Evolutionary conservation across 2,329 filamentous ascomycete species (phyloP).

Genomic region (Epichloe brachyelytri): DNA sequence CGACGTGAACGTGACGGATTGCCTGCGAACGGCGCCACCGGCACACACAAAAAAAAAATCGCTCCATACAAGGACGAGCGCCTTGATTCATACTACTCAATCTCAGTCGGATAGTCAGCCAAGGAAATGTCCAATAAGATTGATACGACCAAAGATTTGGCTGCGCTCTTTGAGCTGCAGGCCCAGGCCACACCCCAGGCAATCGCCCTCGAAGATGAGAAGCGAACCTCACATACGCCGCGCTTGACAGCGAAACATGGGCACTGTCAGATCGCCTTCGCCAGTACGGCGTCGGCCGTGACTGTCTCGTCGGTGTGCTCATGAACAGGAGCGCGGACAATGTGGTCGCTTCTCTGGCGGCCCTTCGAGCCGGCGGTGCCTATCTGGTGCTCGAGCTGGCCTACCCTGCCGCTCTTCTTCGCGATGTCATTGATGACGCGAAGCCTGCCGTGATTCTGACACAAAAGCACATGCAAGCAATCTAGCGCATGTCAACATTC

Average conservation of each 20-base stretch:
- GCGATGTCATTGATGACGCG: slow-evolving; percentile 67
- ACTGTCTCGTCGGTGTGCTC: slow-evolving; percentile 62
- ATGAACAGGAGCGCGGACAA: slow-evolving; percentile 66
- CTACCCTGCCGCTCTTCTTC: slow-evolving; percentile 59
- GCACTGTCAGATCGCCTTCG: slow-evolving; percentile 52
- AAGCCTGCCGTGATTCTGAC: slow-evolving; percentile 60
- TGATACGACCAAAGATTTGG: slow-evolving; percentile 59
- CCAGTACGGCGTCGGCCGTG: slow-evolving; percentile 54
- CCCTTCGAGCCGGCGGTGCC: slow-evolving; percentile 65
- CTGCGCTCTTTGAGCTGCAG: slow-evolving; percentile 58
- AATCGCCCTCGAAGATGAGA: slow-evolving; percentile 60
- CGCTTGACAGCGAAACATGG: slow-evolving; percentile 56
- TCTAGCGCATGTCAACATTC: slow-evolving; percentile 44
- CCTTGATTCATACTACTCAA: not conserved
- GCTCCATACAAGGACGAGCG: not conserved
- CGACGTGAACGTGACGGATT: not conserved
- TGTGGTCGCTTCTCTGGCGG: slow-evolving; percentile 64
- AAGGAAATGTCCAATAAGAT: slow-evolving; percentile 47
- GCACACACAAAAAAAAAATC: not conserved
- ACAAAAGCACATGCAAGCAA: slow-evolving; percentile 50
- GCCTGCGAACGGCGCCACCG: not conserved
- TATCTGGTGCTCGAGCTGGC: slow-evolving; percentile 72
- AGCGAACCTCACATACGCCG: slow-evolving; percentile 55
- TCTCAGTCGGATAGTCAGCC: not conserved
- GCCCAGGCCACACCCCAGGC: slow-evolving; percentile 55